Percentiles rank a stretch among this genome's conserved stretches.
Evolutionary conservation across 1,284 basidiomycete species (phyloP).

Genomic region (Vanrija humicola): DNA sequence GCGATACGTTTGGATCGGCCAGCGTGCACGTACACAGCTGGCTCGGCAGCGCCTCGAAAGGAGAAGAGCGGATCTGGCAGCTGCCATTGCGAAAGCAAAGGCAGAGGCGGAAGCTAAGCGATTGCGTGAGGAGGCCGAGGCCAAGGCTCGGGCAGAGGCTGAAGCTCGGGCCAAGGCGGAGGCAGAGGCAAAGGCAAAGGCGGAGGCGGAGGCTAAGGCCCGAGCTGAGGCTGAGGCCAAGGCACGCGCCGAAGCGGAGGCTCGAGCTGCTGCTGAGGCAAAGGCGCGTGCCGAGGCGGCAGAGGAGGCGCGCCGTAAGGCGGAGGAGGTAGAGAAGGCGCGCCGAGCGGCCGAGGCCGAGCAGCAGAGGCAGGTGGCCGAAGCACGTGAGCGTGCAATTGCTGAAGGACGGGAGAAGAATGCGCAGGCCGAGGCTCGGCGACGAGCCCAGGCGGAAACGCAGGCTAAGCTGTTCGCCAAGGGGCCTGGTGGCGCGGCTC

Average conservation of each 20-base stretch:
- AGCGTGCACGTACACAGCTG: not conserved
- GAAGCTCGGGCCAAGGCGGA: not conserved
- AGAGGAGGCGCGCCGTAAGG: too few relatives aligned
- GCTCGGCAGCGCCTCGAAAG: not conserved
- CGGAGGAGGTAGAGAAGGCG: too few relatives aligned
- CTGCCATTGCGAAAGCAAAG: not conserved
- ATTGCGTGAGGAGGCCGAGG: not conserved
- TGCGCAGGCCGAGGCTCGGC: too few relatives aligned
- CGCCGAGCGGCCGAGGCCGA: too few relatives aligned
- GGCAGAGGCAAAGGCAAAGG: not conserved
- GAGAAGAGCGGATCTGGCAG: not conserved
- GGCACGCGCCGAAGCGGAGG: not conserved
- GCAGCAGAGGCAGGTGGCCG: too few relatives aligned
- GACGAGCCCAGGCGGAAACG: too few relatives aligned
- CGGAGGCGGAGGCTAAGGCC: not conserved
- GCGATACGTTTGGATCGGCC: too few relatives aligned
- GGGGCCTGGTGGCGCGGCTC: too few relatives aligned
- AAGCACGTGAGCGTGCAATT: too few relatives aligned
- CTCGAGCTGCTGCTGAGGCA: not conserved
- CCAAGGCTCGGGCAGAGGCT: constrained; percentile 1
- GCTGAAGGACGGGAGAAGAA: too few relatives aligned
- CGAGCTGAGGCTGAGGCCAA: not conserved
- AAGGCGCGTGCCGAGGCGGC: not conserved
- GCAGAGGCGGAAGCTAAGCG: not conserved
- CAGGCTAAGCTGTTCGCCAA: too few relatives aligned